Conservation (phyloP, 768 basidiomycete genomes). For the Kwoniella newhampshirensis region DNA sequence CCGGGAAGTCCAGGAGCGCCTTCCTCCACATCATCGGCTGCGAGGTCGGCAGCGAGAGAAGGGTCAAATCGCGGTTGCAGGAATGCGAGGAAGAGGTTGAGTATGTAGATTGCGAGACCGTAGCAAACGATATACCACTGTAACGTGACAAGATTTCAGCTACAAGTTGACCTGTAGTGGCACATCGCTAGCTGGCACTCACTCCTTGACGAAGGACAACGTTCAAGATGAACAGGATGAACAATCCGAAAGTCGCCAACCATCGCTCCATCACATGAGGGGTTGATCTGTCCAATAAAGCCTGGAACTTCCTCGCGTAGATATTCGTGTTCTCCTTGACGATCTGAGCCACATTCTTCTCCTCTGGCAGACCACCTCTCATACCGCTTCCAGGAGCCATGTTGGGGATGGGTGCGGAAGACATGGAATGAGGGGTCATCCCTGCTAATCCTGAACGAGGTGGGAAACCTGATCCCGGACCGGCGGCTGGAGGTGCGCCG, state of each 20-base stretch:
- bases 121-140: slow-evolving; percentile 57
- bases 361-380: slow-evolving; percentile 44
- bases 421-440: slow-evolving; percentile 35
- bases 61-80: slow-evolving; percentile 98
- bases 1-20: slow-evolving; percentile 64
- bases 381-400: slow-evolving; percentile 34
- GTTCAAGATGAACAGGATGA: slow-evolving; percentile 71
- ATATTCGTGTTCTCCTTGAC: slow-evolving; percentile 47
- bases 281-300: slow-evolving; percentile 85
- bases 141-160: neutral
- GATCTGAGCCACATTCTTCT: slow-evolving; percentile 53
- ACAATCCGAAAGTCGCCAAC: slow-evolving; percentile 70
- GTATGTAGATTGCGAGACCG: slow-evolving; percentile 89
- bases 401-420: slow-evolving; percentile 30
- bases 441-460: slow-evolving; percentile 46
- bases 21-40: slow-evolving; percentile 93
- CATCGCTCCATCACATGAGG: slow-evolving; percentile 88
- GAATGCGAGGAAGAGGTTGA: slow-evolving; percentile 95
- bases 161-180: too few relatives aligned
- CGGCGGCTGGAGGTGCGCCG: slow-evolving; percentile 13
- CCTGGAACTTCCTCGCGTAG: slow-evolving; percentile 63
- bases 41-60: slow-evolving; percentile 84
- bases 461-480: slow-evolving; percentile 52
- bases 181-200: slow-evolving; percentile 57
- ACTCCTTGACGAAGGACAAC: slow-evolving; percentile 88